A percentile compares a stretch with the other conserved stretches of the same genome.
phyloP scores from a whole-genome alignment of 495 filamentous ascomycete genomes.

The Penicillium flavigenum region DNA sequence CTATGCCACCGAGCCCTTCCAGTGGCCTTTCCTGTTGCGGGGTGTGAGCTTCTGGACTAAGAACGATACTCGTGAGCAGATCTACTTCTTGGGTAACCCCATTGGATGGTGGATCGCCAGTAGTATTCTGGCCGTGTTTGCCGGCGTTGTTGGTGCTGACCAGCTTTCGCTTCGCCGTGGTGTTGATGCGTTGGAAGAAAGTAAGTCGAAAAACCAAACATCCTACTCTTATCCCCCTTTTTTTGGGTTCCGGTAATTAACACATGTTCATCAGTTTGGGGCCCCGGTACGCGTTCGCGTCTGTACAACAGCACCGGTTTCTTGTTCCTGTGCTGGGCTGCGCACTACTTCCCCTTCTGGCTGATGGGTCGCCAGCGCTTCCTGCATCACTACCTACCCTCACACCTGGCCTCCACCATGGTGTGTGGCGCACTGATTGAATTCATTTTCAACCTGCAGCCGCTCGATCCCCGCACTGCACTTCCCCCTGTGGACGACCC shows the following conservation, averaged over 20 bases:
- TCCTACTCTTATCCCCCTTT: slow-evolving; percentile 3
- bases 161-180: slow-evolving; percentile 90
- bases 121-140: slow-evolving; percentile 88
- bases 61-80: slow-evolving; percentile 92
- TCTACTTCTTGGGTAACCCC: slow-evolving; percentile 98
- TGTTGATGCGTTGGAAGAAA: slow-evolving; percentile 87
- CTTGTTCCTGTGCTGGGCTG: slow-evolving; percentile 88
- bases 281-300: slow-evolving; percentile 80
- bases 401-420: slow-evolving; percentile 87
- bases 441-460: slow-evolving; percentile 91
- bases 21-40: slow-evolving; percentile 95
- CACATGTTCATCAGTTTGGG: slow-evolving; percentile 35
- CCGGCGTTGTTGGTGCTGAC: slow-evolving; percentile 87
- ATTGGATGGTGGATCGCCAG: slow-evolving; percentile 97
- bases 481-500: slow-evolving; percentile 50
- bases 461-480: slow-evolving; percentile 49
- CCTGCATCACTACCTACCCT: slow-evolving; percentile 77
- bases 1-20: slow-evolving; percentile 90
- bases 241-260: slow-evolving; percentile 4
- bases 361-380: slow-evolving; percentile 75
- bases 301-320: slow-evolving; percentile 98
- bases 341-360: slow-evolving; percentile 73
- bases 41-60: slow-evolving; percentile 99
- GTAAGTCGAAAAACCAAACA: slow-evolving; percentile 56
- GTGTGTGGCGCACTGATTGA: slow-evolving; percentile 95